Base-by-base conservation (phyloP, 176 grass and related monocot genomes). In the Secale cereale region DNA sequence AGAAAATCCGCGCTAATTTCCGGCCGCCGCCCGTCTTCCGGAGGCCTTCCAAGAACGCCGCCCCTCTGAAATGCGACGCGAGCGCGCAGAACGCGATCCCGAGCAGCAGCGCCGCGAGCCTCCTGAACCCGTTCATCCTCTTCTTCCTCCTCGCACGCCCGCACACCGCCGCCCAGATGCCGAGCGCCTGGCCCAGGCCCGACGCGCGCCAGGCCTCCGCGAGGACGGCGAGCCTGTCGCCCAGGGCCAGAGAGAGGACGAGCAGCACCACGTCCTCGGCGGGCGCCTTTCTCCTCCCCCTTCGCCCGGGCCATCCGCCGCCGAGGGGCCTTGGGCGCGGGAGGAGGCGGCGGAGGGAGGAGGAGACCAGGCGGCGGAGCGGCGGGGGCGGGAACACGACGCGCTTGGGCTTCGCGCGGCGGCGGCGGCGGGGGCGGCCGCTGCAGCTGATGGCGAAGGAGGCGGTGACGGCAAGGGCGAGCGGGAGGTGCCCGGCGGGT, bases 51-150 rank as follows among this genome's bases (percentile, higher is more conserved):
- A 91, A 10, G 76, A 91, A 30, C 36, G 46, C 37, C 10, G 26
- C 69, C 28, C 68, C 70, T 61, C 85, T 74, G 28, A 87, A 20
- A 35, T 46, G 82, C 45, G 72, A 91, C 45, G 88, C 57, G 6
- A 91, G 66, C 26, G 72, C 33, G 65, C 86, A 91, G 26, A 88
- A 74, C 13, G 66, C 72, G 74, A 88, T 50, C 15, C 90, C 86
- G 45, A 91, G 73, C 26, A 91, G 59, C 2, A 91, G 81, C 27
- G 90, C 90, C 43, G 69, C 85, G 23, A 87, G 69, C 48, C 81
- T 39, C 43, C 57, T 54, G 79, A 88, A 74, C 59, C 73, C 86
- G 26, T 23, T 14, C 30, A 41, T 63, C 50, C 69, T 81, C 57
- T 33, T 59, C 43, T 81, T 65, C n/a, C 82, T 17, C n/a, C 82